These are phyloP conservation scores for Ophidiomyces ophidiicola DNA, from an alignment of 2,329 filamentous ascomycete species.

Conservation along the genomic window DNA sequence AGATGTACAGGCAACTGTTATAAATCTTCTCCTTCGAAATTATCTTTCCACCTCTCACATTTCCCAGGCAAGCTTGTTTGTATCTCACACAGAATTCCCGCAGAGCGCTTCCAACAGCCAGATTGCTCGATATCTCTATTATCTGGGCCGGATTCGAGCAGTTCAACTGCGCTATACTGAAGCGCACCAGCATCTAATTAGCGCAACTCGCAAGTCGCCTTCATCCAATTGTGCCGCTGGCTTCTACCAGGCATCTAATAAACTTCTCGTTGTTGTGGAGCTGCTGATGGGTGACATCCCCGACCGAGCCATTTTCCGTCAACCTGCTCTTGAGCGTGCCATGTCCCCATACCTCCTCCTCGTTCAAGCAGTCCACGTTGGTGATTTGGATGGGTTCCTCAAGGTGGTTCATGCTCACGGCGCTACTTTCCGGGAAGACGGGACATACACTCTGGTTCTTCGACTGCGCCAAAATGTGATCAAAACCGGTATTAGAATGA, in stretches of 20 bases:
- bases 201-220: constrained; percentile 88
- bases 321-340: constrained; percentile 71
- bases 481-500: constrained; percentile 98
- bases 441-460: constrained; percentile 88
- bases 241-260: constrained; percentile 91
- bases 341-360: constrained; percentile 88
- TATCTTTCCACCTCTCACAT: constrained; percentile 96
- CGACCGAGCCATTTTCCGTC: constrained; percentile 85
- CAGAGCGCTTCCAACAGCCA: constrained; percentile 94
- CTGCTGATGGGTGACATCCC: constrained; percentile 97
- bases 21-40: constrained; percentile 85
- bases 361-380: constrained; percentile 90
- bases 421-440: constrained; percentile 78
- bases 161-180: constrained; percentile 96
- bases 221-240: constrained; percentile 79
- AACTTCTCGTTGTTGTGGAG: constrained; percentile 92
- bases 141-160: constrained; percentile 87
- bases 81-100: constrained; percentile 92
- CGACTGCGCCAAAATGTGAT: constrained; percentile 96
- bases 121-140: constrained; percentile 93
- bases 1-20: constrained; percentile 93
- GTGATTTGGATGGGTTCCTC: constrained; percentile 87
- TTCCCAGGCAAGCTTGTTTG: constrained; percentile 85
- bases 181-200: constrained; percentile 84
- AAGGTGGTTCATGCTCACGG: constrained; percentile 70